Evolutionary conservation across 345 rosid species (phyloP).

Genomic region (Mercurialis annua): DNA sequence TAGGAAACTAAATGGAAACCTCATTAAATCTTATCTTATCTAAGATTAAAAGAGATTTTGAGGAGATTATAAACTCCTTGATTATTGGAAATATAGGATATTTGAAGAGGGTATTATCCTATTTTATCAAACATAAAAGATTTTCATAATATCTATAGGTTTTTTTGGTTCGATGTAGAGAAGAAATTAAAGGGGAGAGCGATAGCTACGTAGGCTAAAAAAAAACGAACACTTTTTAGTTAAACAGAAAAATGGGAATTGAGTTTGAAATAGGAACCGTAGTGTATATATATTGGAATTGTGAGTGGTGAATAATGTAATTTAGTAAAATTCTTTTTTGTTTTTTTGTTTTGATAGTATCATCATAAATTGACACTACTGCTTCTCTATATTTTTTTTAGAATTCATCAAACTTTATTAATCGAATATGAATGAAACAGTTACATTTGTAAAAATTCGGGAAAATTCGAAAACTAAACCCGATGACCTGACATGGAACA

Average conservation of each 20-base stretch:
- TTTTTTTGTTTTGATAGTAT: too few species aligned
- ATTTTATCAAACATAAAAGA: background rate
- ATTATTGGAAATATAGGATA: constrained; percentile 8
- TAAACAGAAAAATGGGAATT: background rate
- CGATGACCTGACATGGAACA: too few species aligned
- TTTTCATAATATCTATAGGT: background rate
- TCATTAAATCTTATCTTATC: constrained; percentile 1
- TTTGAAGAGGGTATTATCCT: constrained; percentile 7
- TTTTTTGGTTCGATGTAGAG: background rate
- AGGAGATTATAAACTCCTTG: background rate
- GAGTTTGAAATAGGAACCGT: background rate
- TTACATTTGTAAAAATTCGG: too few species aligned
- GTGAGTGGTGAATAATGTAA: too few species aligned
- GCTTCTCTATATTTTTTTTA: too few species aligned
- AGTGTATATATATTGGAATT: background rate
- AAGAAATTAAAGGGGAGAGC: background rate
- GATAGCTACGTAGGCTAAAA: background rate
- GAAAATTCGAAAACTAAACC: too few species aligned
- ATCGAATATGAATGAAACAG: too few species aligned
- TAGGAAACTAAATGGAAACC: background rate
- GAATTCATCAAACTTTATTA: too few species aligned
- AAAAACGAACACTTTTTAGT: background rate
- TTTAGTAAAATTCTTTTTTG: too few species aligned
- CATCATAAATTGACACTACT: too few species aligned
- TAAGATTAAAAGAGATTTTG: background rate